Percentiles rank a stretch among this genome's conserved stretches.
These are phyloP conservation scores for Yarrowia keelungensis DNA, from an alignment of 805 yeast genomes.

Conservation along the genomic window DNA sequence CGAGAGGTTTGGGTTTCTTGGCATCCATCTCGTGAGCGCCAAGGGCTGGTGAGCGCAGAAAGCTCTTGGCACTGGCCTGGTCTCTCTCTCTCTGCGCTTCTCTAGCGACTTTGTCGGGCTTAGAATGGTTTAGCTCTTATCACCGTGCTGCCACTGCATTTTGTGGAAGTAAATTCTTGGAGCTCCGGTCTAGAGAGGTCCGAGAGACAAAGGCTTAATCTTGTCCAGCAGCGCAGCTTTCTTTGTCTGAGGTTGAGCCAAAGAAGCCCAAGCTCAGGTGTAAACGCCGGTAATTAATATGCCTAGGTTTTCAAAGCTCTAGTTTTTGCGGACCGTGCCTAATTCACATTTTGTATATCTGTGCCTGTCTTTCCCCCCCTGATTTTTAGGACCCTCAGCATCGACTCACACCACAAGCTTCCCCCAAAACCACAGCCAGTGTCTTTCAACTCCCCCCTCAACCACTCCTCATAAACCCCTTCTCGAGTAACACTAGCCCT, in stretches of 20 bases:
- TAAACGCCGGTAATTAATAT: slow-evolving; percentile 36
- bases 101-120: slow-evolving; percentile 29
- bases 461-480: background rate
- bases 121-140: slow-evolving; percentile 28
- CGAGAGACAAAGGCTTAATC: slow-evolving; percentile 30
- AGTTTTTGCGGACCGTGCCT: slow-evolving; percentile 36
- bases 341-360: slow-evolving; percentile 29
- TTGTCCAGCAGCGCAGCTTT: slow-evolving; percentile 25
- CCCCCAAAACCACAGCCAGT: too few relatives aligned
- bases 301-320: slow-evolving; percentile 33
- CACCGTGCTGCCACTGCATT: slow-evolving; percentile 29
- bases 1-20: slow-evolving; percentile 16
- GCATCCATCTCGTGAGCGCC: slow-evolving; percentile 34
- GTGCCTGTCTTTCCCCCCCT: slow-evolving; percentile 28
- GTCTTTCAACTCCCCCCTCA: background rate
- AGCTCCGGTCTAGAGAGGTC: slow-evolving; percentile 29
- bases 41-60: slow-evolving; percentile 15
- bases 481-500: too few relatives aligned
- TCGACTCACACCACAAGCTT: slow-evolving; percentile 11
- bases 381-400: slow-evolving; percentile 5
- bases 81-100: background rate
- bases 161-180: slow-evolving; percentile 23
- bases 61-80: background rate
- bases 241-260: slow-evolving; percentile 20
- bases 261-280: slow-evolving; percentile 18